Evolutionary conservation across 164 flowering plant species (phyloP), one percentile per base, ranked within the genome.

Genomic region (Nymphaea thermarum): DNA sequence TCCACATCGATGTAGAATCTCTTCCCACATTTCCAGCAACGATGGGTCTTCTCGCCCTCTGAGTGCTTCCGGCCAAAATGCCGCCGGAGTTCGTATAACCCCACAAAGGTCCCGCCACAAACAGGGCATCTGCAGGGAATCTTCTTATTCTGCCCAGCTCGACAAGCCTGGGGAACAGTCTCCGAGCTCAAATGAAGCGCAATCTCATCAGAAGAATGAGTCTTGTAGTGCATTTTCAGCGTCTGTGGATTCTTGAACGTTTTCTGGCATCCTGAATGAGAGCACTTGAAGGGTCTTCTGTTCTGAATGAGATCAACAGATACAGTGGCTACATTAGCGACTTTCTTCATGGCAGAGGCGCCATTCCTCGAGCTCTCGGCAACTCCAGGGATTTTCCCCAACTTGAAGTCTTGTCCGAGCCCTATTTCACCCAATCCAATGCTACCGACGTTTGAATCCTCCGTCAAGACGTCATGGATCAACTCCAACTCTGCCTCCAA

Each of bases 41-140:
- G 42, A 55, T 67, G 63, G 17, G 57, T 25, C 63, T 67, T 67
- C 63, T 67, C 69, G 14, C 69, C 69, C 63, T 67, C 69, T 6
- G 69, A 67, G 47, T 67, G 69, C 36, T 67, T 67, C 63, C 69
- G 62, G 63, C 69, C 69, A 6, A 67, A 67, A 67, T 67, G 69
- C 47, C 69, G 62, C 10, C 69, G 62, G 18, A 67, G 44, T 57
- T 67, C 69, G 43, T 67, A 67, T 43, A 67, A 44, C 55, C 69
- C 69, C 45, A 67, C 69, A 42, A 57, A 67, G 12, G 63, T 59
- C 47, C 69, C 44, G 62, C 69, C 69, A 16, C 69, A 67, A 10
- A 67, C 17, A n/a, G 69, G 69, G 44, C 69, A 67, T 17, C 69
- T 25, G 44, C 69, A 67, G 14, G 69, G 69, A 25, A 57, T 18